A percentile compares a stretch with the other conserved stretches of the same genome.
Evolutionary conservation across 176 grass and related monocot genomes (phyloP).

Genomic region (Oryza meyeriana): DNA sequence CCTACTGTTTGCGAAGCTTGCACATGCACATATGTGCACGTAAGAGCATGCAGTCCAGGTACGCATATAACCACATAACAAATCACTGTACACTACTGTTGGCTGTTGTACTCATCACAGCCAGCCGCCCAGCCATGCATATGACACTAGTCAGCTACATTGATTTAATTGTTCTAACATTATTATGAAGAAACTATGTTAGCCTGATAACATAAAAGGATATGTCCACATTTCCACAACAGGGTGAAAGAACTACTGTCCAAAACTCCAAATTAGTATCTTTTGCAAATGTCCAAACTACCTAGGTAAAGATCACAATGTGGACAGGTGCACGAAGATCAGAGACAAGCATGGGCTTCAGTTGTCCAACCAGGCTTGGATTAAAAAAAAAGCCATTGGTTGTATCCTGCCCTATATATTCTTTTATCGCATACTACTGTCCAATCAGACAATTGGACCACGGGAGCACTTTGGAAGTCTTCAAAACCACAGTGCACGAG

Average conservation of each 20-base stretch:
- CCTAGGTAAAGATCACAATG: background rate
- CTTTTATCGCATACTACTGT: background rate
- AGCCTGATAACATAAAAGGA: background rate
- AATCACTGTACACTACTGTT: background rate
- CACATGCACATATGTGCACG: background rate
- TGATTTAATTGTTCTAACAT: background rate
- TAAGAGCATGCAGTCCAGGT: background rate
- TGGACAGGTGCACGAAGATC: background rate
- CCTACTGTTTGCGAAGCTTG: background rate
- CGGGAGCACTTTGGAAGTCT: constrained; percentile 6
- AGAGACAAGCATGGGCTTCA: background rate
- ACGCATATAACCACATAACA: background rate
- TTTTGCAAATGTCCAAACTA: background rate
- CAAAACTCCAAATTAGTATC: background rate
- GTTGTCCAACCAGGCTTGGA: background rate
- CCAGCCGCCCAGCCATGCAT: background rate
- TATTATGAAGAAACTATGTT: background rate
- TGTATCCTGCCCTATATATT: background rate
- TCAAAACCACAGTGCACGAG: background rate
- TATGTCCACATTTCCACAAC: background rate
- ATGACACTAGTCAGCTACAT: background rate
- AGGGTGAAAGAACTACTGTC: background rate
- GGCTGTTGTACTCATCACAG: background rate
- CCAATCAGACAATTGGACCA: background rate
- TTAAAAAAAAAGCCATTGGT: background rate